A percentile compares a stretch with the other conserved stretches of the same genome.
phyloP scores from a whole-genome alignment of 2,329 filamentous ascomycete species.

The Pseudocercospora macadamiae region DNA sequence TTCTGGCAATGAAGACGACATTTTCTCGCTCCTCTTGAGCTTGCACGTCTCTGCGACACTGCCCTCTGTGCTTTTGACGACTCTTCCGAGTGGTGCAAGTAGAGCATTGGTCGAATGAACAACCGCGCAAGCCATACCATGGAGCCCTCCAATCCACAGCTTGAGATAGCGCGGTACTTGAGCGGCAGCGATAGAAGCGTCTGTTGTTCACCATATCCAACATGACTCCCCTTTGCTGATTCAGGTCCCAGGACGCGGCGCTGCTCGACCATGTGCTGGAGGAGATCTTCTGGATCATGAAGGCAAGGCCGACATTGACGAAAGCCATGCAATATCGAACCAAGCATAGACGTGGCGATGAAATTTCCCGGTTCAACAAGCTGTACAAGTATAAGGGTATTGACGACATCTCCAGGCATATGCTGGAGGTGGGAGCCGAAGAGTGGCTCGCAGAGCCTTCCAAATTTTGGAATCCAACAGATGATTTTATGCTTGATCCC shows the following conservation, averaged over 20 bases:
- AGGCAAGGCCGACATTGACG: background rate
- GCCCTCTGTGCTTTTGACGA: too few species aligned
- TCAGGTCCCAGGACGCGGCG: background rate
- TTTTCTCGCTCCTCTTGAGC: too few species aligned
- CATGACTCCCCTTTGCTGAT: too few species aligned
- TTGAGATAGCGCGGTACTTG: background rate
- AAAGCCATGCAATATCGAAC: background rate
- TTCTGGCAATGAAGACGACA: too few species aligned
- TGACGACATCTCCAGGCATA: background rate
- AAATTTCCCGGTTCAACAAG: background rate
- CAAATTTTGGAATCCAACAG: background rate
- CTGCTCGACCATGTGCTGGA: background rate
- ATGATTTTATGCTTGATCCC: background rate
- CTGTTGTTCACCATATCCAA: too few species aligned
- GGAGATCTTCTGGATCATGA: background rate
- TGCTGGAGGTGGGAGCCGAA: background rate
- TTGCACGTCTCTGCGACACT: too few species aligned
- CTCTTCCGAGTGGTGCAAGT: too few species aligned
- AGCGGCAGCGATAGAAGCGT: background rate
- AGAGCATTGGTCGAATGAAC: too few species aligned
- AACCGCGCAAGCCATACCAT: too few species aligned
- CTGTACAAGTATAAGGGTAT: background rate
- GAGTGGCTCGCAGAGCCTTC: background rate
- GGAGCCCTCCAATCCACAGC: too few species aligned
- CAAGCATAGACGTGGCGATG: background rate